Conservation (phyloP, 148 eudicot species). For the Talinum fruticosum region DNA sequence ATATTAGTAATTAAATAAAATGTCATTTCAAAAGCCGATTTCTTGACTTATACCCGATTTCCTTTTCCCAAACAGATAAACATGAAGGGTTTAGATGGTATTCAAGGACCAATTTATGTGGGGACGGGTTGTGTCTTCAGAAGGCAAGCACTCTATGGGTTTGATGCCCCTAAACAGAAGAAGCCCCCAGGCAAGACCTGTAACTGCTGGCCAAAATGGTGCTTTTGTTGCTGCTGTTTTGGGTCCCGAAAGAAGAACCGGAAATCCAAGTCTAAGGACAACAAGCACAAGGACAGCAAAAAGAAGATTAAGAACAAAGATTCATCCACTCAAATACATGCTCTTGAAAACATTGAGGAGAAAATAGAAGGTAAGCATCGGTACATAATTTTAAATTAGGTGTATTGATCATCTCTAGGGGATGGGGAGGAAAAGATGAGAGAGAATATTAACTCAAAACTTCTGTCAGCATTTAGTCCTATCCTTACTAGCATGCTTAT, state of each 20-base stretch:
- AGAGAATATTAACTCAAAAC: neutral
- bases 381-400: neutral
- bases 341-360: conserved; percentile 96
- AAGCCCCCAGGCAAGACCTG: conserved; percentile 76
- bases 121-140: conserved; percentile 92
- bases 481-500: neutral
- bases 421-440: neutral
- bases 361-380: conserved; percentile 74
- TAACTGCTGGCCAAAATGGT: conserved; percentile 89
- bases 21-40: conserved; percentile 1
- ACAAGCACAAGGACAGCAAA: conserved; percentile 41
- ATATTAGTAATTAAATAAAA: neutral
- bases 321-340: conserved; percentile 75
- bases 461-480: neutral
- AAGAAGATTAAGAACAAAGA: conserved; percentile 65
- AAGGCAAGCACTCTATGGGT: conserved; percentile 86
- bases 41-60: neutral
- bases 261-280: conserved; percentile 63
- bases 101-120: conserved; percentile 89
- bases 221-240: conserved; percentile 56
- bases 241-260: conserved; percentile 54
- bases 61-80: conserved; percentile 47
- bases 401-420: neutral
- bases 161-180: conserved; percentile 77
- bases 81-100: conserved; percentile 94